Evolutionary conservation across 2,329 filamentous ascomycete species (phyloP).

Genomic region (Ophiostoma himal-ulmi): DNA sequence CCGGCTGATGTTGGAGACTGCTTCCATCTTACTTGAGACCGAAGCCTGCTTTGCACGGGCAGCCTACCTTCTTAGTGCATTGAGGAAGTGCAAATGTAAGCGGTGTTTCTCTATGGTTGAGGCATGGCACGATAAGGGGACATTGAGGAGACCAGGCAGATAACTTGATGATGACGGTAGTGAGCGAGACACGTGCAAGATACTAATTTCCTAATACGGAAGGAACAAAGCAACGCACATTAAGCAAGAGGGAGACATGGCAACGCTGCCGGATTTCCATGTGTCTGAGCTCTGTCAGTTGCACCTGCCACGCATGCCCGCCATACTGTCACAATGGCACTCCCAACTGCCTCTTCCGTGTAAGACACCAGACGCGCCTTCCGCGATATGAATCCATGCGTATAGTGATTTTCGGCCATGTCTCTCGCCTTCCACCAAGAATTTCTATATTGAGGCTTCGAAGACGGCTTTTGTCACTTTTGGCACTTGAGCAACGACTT

Average conservation of each 20-base stretch:
- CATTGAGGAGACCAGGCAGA: not conserved
- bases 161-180: too few relatives aligned
- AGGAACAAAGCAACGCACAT: not conserved
- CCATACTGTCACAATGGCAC: not conserved
- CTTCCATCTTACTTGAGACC: too few relatives aligned
- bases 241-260: not conserved
- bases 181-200: not conserved
- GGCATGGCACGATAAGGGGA: not conserved
- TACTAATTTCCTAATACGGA: not conserved
- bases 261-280: too few relatives aligned
- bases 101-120: not conserved
- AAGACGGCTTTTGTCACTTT: too few relatives aligned
- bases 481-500: not conserved
- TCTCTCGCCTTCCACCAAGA: not conserved
- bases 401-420: not conserved
- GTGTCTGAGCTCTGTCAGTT: not conserved
- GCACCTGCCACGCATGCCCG: not conserved
- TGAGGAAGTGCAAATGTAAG: too few relatives aligned
- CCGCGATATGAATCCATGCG: not conserved
- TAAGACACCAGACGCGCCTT: slow-evolving; percentile 3
- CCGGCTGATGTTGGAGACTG: too few relatives aligned
- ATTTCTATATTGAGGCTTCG: too few relatives aligned
- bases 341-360: slow-evolving; percentile 13
- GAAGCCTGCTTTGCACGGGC: too few relatives aligned
- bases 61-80: too few relatives aligned